phyloP scores from a whole-genome alignment of 805 yeast genomes.

The Komagataella phaffii region DNA sequence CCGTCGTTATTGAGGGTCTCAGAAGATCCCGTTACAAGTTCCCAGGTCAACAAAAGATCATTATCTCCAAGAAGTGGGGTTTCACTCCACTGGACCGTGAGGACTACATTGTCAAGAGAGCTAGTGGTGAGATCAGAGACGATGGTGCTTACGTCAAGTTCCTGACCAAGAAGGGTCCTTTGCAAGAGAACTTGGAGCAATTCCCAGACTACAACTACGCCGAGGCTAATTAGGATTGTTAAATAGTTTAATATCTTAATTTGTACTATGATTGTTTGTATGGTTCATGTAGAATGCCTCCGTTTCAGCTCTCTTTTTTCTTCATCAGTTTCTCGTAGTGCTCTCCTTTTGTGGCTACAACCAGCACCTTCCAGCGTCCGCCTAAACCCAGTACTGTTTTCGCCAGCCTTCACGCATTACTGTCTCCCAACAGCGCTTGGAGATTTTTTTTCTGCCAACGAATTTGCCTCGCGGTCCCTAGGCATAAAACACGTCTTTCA shows the following conservation, averaged over 20 bases:
- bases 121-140: slow-evolving; percentile 96
- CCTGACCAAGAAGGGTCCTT: slow-evolving; percentile 92
- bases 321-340: background rate
- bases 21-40: slow-evolving; percentile 99
- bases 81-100: slow-evolving; percentile 98
- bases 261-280: background rate
- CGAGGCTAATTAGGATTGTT: slow-evolving; percentile 8
- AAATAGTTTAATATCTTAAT: background rate
- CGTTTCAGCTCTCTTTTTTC: no score
- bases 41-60: slow-evolving; percentile 99
- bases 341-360: background rate
- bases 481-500: background rate
- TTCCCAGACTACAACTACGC: slow-evolving; percentile 82
- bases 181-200: slow-evolving; percentile 79
- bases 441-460: background rate
- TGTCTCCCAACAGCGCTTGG: background rate
- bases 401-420: background rate
- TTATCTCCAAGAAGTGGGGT: slow-evolving; percentile 99
- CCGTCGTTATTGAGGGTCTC: slow-evolving; percentile 94
- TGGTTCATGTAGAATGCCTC: background rate
- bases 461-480: background rate
- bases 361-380: background rate
- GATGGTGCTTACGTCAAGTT: slow-evolving; percentile 99
- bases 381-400: no score
- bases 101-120: slow-evolving; percentile 88